Base-by-base conservation (phyloP, 1,284 basidiomycete genomes). In the Ceraceosorus bombacis region DNA sequence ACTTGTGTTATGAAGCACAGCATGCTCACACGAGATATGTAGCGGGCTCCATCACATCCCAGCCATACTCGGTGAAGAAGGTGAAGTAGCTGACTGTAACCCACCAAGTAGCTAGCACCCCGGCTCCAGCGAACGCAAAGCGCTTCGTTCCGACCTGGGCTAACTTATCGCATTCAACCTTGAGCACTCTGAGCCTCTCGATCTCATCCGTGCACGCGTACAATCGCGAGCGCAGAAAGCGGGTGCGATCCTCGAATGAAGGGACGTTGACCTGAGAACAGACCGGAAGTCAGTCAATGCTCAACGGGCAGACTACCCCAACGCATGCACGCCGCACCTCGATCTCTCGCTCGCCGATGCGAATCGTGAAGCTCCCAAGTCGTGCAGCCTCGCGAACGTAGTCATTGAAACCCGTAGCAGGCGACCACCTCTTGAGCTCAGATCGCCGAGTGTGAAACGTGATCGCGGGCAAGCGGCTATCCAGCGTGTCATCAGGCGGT, bases 351-450 rank as follows among this genome's bases (percentile, higher is more conserved):
- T 69, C 64, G 9, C 65, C 69, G 54, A 71, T 62, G 46, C 65
- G 64, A 39, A 72, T 71, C 40, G 67, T 63, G 41, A 72, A 72
- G 1, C 64, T 65, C 17, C 71, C 71, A 13, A 71, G 65, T 12
- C 71, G 63, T 6, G 70, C 70, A 4, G 71, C 71, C 41, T 73
- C 71, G 27, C 69, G 63, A 40, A 73, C 48, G 36, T 71, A 73
- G 57, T 73, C 71, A 13, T 70, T 70, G 13, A 73, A 71, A n/a
- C 69, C 70, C 2, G 71, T 73, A 2, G 67, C 60, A 5, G 71
- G 69, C n/a, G 65, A 67, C 71, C 71, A 73, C 5, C 71, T 56
- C 58, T 71, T 71, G 0, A 63, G 64, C 51, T 73, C 71, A 27
- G 64, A 65, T 2, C 59, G 59, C 5, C 68, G 64, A 12, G 71